Base-by-base conservation (phyloP, 2,329 filamentous ascomycete species). In the Saccharata proteae region DNA sequence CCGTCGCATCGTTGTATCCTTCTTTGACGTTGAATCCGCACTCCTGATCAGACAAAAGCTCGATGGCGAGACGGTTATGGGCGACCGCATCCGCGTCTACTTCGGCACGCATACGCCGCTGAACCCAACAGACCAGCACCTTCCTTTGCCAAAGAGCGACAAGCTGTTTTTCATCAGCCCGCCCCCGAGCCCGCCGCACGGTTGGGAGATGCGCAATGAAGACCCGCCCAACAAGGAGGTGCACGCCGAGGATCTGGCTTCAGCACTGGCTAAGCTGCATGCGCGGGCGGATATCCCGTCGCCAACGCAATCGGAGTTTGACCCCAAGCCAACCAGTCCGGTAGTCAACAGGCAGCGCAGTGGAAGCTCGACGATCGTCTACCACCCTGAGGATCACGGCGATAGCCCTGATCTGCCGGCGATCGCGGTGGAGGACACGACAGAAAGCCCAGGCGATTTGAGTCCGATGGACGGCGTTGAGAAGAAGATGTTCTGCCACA, bases 1-100 rank as follows among this genome's bases (percentile, higher is more conserved):
- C 66, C 73, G 77, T 41, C 77, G 82, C 52, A 84, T 90, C 47
- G 67, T 88, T 44, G 73, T 81, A 38, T 83, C 80, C 43, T 88
- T 90, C 64, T 77, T 69, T 56, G 72, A 74, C 38, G 65, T 70
- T 46, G 69, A 76, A 32, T 71, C 77, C 32, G 80, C 82, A 35
- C 74, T 82, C 44, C 63, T 65, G 34, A 78, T 88, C 34, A 76
- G 80, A 40, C 64, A 73, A 42, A 65, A 77, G 34, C 80, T 84
- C 57, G 80, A 90, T 47, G 76, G 77, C 45, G 77, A 85, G 57
- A 61, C 62, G 15, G 66, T 88, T 42, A 70, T 86, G 58, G 81
- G 80, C 45, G 69, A 17, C 61, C 67, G 52, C 25, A 50, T 55
- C 18, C 51, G 53, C 26, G 52, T 56, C 14, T 56, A 56, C 44